Evolutionary conservation across 176 grass and related monocot species (phyloP).

Genomic region (Eleusine coracana): DNA sequence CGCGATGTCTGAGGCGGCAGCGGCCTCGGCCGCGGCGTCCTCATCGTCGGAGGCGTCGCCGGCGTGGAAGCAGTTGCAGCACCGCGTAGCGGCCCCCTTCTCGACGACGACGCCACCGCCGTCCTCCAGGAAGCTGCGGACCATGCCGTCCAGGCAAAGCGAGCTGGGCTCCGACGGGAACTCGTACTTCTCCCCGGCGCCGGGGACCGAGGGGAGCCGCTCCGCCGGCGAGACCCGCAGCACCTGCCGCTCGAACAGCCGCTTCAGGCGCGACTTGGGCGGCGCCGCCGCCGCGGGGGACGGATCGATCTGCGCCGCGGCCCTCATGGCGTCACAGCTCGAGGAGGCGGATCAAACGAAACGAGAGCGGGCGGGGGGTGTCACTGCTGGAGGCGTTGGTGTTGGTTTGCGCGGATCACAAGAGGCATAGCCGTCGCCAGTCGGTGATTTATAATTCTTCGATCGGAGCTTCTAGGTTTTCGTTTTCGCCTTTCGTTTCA

Average conservation of each 20-base stretch:
- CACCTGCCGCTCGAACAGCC: constrained; percentile 88
- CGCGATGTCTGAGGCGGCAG: constrained; percentile 49
- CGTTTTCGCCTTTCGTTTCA: not conserved
- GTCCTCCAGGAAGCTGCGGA: constrained; percentile 89
- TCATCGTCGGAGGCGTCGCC: constrained; percentile 49
- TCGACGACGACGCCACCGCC: constrained; percentile 46
- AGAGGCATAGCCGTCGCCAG: not conserved
- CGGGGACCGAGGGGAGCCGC: constrained; percentile 43
- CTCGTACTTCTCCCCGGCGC: constrained; percentile 51
- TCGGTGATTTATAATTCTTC: not conserved
- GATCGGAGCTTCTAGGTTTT: constrained; percentile 42
- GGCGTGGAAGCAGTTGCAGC: constrained; percentile 82
- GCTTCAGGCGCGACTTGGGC: constrained; percentile 78
- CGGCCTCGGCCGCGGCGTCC: constrained; percentile 38
- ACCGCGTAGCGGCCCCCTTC: constrained; percentile 27
- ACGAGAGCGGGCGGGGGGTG: not conserved
- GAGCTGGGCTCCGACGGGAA: constrained; percentile 60
- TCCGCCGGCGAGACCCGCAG: constrained; percentile 71
- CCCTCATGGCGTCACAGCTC: constrained; percentile 49
- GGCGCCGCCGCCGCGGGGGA: constrained; percentile 22
- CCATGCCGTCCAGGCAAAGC: constrained; percentile 89
- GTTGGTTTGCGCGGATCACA: not conserved
- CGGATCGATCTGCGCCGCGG: constrained; percentile 74
- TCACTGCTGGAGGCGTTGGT: constrained; percentile 23
- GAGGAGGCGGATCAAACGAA: not conserved